These are phyloP conservation scores for Cyberlindnera xylosilytica DNA, from an alignment of 805 yeast genomes.

Conservation along the genomic window DNA sequence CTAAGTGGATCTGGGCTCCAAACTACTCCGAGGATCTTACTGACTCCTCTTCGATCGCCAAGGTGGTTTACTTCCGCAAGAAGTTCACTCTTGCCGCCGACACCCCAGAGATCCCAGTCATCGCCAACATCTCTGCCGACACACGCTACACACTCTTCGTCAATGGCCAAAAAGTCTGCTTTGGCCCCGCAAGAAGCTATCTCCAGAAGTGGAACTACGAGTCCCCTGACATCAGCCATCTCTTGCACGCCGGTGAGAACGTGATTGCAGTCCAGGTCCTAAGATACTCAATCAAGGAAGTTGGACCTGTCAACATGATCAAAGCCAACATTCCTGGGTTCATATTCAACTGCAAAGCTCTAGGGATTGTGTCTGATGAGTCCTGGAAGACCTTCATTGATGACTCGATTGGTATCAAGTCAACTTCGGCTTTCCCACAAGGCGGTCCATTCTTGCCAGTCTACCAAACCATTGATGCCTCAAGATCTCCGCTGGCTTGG, in stretches of 20 bases:
- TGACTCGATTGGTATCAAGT: neutral
- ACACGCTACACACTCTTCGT: constrained; percentile 1
- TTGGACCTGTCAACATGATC: constrained; percentile 1
- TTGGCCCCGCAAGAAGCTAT: constrained; percentile 1
- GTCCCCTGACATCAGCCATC: neutral
- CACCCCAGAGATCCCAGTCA: no score
- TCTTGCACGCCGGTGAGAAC: neutral
- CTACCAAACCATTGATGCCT: no score
- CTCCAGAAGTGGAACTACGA: constrained; percentile 2
- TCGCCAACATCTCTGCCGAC: neutral
- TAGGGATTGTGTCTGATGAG: neutral
- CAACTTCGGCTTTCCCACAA: neutral
- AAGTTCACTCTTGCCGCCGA: no score
- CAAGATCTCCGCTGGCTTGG: no score
- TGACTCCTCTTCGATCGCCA: no score
- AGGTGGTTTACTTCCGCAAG: no score
- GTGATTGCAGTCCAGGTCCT: neutral
- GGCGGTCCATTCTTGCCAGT: constrained; percentile 2
- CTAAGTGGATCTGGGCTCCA: constrained; percentile 1
- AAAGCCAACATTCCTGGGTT: constrained; percentile 2
- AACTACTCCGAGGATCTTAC: neutral
- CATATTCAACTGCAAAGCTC: neutral
- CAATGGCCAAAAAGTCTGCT: constrained; percentile 1
- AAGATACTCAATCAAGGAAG: constrained; percentile 1
- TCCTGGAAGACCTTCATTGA: constrained; percentile 1